These are phyloP conservation scores for Peronosclerospora sorghi DNA, from an alignment of 352 stramenopile species.

Conservation along the genomic window DNA sequence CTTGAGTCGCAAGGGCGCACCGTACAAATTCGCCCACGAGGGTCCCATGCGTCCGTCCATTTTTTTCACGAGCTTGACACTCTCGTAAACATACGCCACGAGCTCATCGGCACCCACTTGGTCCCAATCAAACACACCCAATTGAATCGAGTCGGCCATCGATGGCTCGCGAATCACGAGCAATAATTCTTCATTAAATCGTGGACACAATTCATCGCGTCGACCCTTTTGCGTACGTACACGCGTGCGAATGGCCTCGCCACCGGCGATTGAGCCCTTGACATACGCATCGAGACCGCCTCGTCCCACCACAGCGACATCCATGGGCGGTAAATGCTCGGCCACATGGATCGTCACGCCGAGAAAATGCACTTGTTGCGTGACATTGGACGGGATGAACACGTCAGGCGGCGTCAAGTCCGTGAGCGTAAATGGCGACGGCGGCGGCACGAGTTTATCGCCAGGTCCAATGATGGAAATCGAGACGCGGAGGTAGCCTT, in stretches of 20 bases:
- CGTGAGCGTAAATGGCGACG: constrained; percentile 57
- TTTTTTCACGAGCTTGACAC: constrained; percentile 57
- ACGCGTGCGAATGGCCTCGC: constrained; percentile 51
- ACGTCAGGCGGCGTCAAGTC: too few relatives aligned
- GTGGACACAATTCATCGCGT: constrained; percentile 50
- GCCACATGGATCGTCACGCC: constrained; percentile 52
- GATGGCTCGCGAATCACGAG: constrained; percentile 67
- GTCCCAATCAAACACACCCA: constrained; percentile 71
- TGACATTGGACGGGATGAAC: constrained; percentile 71
- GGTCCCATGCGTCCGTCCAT: constrained; percentile 42
- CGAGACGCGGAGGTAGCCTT: constrained; percentile 85
- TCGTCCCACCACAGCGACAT: constrained; percentile 47
- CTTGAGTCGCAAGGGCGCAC: constrained; percentile 45
- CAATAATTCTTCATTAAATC: constrained; percentile 74
- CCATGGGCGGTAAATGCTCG: constrained; percentile 68
- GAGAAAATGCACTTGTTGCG: constrained; percentile 67
- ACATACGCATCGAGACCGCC: constrained; percentile 67
- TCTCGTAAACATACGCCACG: constrained; percentile 61
- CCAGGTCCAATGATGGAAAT: constrained; percentile 82
- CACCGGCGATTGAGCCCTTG: constrained; percentile 42
- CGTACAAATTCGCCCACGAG: constrained; percentile 77
- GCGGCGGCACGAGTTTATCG: constrained; percentile 67
- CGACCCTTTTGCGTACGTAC: constrained; percentile 69
- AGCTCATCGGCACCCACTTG: constrained; percentile 64
- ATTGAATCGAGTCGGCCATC: constrained; percentile 66